phyloP scores from a whole-genome alignment of 2,329 filamentous ascomycete genomes.

The Penicillium italicum region DNA sequence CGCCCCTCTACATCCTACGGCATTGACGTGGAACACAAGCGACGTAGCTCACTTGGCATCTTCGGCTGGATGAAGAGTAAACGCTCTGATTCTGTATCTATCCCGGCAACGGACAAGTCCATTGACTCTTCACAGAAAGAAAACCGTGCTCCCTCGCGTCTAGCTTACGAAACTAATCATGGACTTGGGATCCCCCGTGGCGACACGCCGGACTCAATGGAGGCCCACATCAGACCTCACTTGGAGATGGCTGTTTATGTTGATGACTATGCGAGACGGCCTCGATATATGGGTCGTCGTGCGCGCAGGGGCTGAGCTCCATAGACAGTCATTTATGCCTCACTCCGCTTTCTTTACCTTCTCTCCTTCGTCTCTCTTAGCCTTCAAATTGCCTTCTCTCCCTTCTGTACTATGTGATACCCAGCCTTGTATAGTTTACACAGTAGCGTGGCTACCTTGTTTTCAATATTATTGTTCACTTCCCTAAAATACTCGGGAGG shows the following conservation, averaged over 20 bases:
- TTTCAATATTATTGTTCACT: background rate
- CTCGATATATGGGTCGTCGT: conserved; percentile 33
- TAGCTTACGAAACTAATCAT: conserved; percentile 16
- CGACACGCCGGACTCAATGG: conserved; percentile 15
- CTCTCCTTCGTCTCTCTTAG: conserved; percentile 1
- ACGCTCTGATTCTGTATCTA: conserved; percentile 15
- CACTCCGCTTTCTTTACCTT: background rate
- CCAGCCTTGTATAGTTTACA: conserved; percentile 5
- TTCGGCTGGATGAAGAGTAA: conserved; percentile 43
- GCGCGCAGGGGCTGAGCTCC: conserved; percentile 21
- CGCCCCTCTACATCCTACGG: conserved; percentile 29
- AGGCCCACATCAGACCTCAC: conserved; percentile 11
- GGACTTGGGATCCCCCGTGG: conserved; percentile 5
- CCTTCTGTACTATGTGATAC: conserved; percentile 16
- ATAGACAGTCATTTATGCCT: background rate
- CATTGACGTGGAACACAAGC: conserved; percentile 32
- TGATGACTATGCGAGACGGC: conserved; percentile 24
- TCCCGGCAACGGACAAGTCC: conserved; percentile 2
- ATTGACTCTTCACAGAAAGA: conserved; percentile 8
- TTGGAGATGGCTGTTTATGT: conserved; percentile 7
- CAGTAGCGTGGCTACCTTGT: background rate
- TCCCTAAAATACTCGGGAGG: background rate
- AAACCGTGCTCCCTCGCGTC: conserved; percentile 13
- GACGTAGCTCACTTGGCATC: conserved; percentile 38
- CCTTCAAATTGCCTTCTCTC: conserved; percentile 1